Evolutionary conservation across 805 yeast genomes (phyloP).

Genomic region (Pichia ethanolica): DNA sequence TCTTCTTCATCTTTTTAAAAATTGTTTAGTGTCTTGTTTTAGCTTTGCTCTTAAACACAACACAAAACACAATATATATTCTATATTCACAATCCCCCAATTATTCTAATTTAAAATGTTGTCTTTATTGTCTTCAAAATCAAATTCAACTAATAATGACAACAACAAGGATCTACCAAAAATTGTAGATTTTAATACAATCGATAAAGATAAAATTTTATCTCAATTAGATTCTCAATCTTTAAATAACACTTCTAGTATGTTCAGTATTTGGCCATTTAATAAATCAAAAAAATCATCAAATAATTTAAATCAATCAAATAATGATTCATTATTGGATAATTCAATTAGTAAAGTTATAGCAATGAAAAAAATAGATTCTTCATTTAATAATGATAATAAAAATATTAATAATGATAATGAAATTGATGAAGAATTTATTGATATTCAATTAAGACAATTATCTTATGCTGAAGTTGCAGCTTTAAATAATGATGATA

Average conservation of each 20-base stretch:
- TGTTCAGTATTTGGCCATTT: not conserved
- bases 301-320: not conserved
- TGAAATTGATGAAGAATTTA: slow-evolving; percentile 31
- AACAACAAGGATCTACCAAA: slow-evolving; percentile 5
- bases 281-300: not conserved
- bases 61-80: no score
- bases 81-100: no score
- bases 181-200: slow-evolving; percentile 20
- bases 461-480: slow-evolving; percentile 51
- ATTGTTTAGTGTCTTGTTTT: no score
- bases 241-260: no score
- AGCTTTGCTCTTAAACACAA: no score
- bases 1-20: no score
- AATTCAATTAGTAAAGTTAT: slow-evolving; percentile 16
- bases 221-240: not conserved
- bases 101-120: not conserved
- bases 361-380: slow-evolving; percentile 25
- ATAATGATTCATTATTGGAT: not conserved
- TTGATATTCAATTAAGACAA: slow-evolving; percentile 38
- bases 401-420: no score
- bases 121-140: not conserved
- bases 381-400: slow-evolving; percentile 11
- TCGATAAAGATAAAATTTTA: slow-evolving; percentile 5
- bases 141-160: not conserved
- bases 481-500: slow-evolving; percentile 17